A percentile compares a stretch with the other conserved stretches of the same genome.
phyloP scores from a whole-genome alignment of 768 basidiomycete species.

The Tephrocybe rancida region DNA sequence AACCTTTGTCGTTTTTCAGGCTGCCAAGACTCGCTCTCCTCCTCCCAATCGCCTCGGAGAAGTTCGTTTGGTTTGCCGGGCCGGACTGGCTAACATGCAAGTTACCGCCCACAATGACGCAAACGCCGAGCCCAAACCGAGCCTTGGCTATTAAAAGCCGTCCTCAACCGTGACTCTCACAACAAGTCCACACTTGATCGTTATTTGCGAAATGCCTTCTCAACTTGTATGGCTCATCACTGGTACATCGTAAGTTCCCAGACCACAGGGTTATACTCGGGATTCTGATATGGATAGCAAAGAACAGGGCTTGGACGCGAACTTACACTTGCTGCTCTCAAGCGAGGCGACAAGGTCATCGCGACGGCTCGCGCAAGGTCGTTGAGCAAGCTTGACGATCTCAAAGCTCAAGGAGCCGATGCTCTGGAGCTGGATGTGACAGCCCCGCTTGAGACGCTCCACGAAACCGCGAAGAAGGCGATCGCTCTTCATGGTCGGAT shows the following conservation, averaged over 20 bases:
- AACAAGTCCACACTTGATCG: too few relatives aligned
- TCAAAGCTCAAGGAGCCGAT: constrained; percentile 40
- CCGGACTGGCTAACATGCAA: too few relatives aligned
- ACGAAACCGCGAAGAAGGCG: constrained; percentile 36
- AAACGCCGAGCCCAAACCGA: too few relatives aligned
- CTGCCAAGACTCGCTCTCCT: too few relatives aligned
- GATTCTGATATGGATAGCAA: neutral
- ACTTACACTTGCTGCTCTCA: constrained; percentile 39
- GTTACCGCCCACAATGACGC: too few relatives aligned
- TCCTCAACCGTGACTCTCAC: too few relatives aligned
- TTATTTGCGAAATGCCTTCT: too few relatives aligned
- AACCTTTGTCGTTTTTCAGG: too few relatives aligned
- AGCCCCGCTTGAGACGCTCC: constrained; percentile 32
- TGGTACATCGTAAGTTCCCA: constrained; percentile 23
- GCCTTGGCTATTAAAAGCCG: too few relatives aligned
- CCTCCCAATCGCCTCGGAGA: too few relatives aligned
- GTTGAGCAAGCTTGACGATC: constrained; percentile 33
- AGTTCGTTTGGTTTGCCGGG: too few relatives aligned
- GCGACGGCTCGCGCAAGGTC: constrained; percentile 43
- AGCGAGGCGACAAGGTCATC: constrained; percentile 50
- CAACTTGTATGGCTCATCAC: constrained; percentile 21
- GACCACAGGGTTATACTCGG: too few relatives aligned
- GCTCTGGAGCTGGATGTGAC: constrained; percentile 39
- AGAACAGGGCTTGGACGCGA: constrained; percentile 39
- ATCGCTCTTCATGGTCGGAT: constrained; percentile 39